A percentile compares a stretch with the other conserved stretches of the same genome.
phyloP scores from a whole-genome alignment of 257 asterid genomes.

The Solanum arcanum region DNA sequence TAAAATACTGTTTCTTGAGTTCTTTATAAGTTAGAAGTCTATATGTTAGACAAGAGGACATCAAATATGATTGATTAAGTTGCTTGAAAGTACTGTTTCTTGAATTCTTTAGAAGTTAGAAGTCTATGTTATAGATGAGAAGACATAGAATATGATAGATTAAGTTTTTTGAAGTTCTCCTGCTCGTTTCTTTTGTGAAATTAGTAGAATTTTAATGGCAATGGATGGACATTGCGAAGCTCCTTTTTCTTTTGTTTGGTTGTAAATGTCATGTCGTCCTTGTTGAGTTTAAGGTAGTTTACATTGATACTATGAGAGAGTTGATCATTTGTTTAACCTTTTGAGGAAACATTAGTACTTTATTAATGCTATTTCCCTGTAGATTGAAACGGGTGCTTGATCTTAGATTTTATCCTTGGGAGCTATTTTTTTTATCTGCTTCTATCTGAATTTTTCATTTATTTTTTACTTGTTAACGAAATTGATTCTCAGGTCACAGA shows the following conservation, averaged over 20 bases:
- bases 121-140: neutral
- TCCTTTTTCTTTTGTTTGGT: neutral
- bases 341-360: neutral
- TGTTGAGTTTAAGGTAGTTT: neutral
- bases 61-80: neutral
- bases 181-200: neutral
- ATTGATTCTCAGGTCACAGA: constrained; percentile 53
- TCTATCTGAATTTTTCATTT: neutral
- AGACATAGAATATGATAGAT: neutral
- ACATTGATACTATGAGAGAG: neutral
- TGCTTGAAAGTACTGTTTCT: neutral
- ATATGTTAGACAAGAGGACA: too few species aligned
- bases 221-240: neutral
- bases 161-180: neutral
- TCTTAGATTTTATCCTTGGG: neutral
- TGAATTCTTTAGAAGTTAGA: neutral
- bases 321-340: neutral
- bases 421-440: neutral
- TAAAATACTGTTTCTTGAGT: too few species aligned
- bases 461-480: neutral
- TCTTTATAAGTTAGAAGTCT: too few species aligned
- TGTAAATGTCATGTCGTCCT: neutral
- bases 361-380: neutral
- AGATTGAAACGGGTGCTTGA: neutral
- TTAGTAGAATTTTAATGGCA: neutral